These are phyloP conservation scores for Brassica nigra DNA, from an alignment of 345 rosid species.

Conservation along the genomic window DNA sequence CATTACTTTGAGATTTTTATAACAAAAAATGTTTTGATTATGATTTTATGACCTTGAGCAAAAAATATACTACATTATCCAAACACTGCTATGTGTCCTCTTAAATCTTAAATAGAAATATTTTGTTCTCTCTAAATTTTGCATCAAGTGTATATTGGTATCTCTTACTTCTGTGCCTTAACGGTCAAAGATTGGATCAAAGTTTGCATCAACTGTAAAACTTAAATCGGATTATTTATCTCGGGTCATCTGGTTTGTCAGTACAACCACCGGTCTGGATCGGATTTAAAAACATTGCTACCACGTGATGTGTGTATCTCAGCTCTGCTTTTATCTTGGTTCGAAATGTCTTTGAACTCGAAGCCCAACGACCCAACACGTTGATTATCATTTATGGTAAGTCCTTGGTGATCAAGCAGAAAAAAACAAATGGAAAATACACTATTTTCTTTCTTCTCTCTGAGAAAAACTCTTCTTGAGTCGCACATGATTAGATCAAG, in stretches of 20 bases:
- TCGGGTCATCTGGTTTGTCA: too few relatives aligned
- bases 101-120: not conserved
- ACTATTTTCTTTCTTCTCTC: not conserved
- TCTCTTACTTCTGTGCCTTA: not conserved
- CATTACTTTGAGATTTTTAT: not conserved
- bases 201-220: not conserved
- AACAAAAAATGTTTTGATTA: not conserved
- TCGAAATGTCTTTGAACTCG: not conserved
- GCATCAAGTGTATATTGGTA: not conserved
- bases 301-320: too few relatives aligned
- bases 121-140: not conserved
- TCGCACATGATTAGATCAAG: not conserved
- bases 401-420: conserved; percentile 24
- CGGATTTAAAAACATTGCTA: too few relatives aligned
- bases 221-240: too few relatives aligned
- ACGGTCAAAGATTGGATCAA: not conserved
- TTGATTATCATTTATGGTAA: not conserved
- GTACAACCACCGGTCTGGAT: too few relatives aligned
- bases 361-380: not conserved
- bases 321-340: too few relatives aligned
- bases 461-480: conserved; percentile 2
- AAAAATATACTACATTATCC: not conserved
- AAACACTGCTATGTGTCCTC: not conserved
- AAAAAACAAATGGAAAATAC: not conserved
- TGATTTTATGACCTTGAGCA: not conserved